A percentile compares a stretch with the other conserved stretches of the same genome.
These are phyloP conservation scores for Eremothecium gossypii DNA, from an alignment of 1,139 yeast species.

Conservation along the genomic window DNA sequence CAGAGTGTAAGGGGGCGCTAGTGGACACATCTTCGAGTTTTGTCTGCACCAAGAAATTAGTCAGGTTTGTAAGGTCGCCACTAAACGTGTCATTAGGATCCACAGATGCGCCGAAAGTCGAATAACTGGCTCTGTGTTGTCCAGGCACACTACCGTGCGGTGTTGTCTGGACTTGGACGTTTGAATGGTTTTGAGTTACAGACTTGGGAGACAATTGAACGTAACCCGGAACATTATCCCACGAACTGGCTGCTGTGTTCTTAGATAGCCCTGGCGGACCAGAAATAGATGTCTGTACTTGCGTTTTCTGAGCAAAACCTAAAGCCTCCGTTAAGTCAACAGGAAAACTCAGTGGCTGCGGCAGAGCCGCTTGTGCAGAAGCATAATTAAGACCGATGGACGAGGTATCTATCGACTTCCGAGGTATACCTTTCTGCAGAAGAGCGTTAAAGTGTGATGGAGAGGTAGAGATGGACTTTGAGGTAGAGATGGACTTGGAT, in stretches of 20 bases:
- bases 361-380: background rate
- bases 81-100: conserved; percentile 14
- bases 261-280: background rate
- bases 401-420: background rate
- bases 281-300: conserved; percentile 1
- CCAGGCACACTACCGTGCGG: background rate
- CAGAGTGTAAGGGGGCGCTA: background rate
- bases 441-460: conserved; percentile 5
- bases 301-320: background rate
- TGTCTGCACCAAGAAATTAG: conserved; percentile 22
- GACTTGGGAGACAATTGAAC: conserved; percentile 5
- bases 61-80: conserved; percentile 23
- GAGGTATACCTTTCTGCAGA: background rate
- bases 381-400: background rate
- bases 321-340: conserved; percentile 1
- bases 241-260: conserved; percentile 3
- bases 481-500: conserved; percentile 13
- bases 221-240: conserved; percentile 4
- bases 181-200: background rate
- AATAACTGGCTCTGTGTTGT: conserved; percentile 2
- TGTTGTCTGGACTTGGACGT: background rate
- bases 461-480: conserved; percentile 12
- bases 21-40: conserved; percentile 13
- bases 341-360: background rate
- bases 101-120: conserved; percentile 1